phyloP scores from a whole-genome alignment of 2,329 filamentous ascomycete species.

The Myotisia sp. region DNA sequence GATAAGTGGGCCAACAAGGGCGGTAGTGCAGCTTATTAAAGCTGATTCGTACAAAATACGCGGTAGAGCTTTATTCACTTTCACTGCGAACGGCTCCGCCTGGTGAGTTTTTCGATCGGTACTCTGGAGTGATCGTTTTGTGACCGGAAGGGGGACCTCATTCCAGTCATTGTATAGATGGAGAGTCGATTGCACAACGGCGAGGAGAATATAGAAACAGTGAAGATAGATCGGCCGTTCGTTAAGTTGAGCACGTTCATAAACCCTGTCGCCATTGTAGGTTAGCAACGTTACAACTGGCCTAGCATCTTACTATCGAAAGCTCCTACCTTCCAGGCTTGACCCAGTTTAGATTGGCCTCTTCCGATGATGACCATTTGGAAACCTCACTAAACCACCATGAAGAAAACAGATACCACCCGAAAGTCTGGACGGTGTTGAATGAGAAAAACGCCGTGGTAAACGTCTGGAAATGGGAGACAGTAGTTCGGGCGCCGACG shows the following conservation, averaged over 20 bases:
- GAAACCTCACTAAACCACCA: conserved; percentile 70
- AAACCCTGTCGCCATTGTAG: no score
- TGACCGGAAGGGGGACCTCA: conserved; percentile 41
- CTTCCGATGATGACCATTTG: conserved; percentile 51
- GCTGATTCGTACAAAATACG: conserved; percentile 21
- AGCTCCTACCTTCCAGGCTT: conserved; percentile 51
- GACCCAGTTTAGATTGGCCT: conserved; percentile 56
- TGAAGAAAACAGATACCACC: conserved; percentile 65
- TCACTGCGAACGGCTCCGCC: conserved; percentile 23
- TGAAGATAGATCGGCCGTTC: conserved; percentile 74
- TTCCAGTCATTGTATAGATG: conserved; percentile 67
- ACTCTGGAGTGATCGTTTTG: conserved; percentile 21
- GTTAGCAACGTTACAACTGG: no score
- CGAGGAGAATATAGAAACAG: conserved; percentile 53
- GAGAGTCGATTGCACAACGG: conserved; percentile 50
- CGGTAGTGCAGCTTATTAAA: conserved; percentile 28
- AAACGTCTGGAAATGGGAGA: conserved; percentile 53
- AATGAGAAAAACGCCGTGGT: conserved; percentile 42
- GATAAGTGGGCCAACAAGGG: conserved; percentile 37
- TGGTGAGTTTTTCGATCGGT: conserved; percentile 25
- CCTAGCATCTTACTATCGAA: not conserved
- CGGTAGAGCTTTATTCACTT: conserved; percentile 25
- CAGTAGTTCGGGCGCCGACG: conserved; percentile 56
- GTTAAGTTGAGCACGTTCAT: conserved; percentile 64
- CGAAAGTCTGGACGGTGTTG: conserved; percentile 53